Evolutionary conservation across 2,329 filamentous ascomycete species (phyloP).

Genomic region (Juglanconis juglandina): DNA sequence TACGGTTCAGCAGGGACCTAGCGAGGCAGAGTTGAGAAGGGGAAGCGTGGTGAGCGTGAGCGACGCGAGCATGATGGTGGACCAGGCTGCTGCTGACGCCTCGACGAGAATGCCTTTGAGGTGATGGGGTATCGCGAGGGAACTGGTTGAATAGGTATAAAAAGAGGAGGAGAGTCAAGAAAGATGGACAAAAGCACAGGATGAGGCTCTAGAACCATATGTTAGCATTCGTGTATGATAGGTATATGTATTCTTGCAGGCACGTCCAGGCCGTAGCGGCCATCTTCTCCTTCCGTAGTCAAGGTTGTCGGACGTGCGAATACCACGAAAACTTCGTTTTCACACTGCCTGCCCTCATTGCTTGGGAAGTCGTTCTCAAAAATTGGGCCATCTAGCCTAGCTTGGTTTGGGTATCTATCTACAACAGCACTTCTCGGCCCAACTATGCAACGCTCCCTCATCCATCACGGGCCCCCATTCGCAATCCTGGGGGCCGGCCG

Average conservation of each 20-base stretch:
- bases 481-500: constrained; percentile 21
- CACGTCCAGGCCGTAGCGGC: constrained; percentile 18
- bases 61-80: constrained; percentile 15
- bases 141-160: background rate
- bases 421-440: background rate
- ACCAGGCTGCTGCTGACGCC: constrained; percentile 28
- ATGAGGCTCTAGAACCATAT: background rate
- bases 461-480: constrained; percentile 11
- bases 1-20: constrained; percentile 17
- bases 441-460: background rate
- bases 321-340: background rate
- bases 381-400: background rate
- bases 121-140: background rate
- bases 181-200: background rate
- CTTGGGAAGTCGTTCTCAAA: too few species aligned
- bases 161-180: background rate
- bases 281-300: background rate
- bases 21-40: constrained; percentile 30
- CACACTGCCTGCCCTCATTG: background rate
- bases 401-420: background rate
- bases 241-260: background rate
- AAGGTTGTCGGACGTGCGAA: background rate
- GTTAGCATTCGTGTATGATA: constrained; percentile 9
- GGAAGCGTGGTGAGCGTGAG: constrained; percentile 37
- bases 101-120: constrained; percentile 11